Evolutionary conservation across 2,329 filamentous ascomycete species (phyloP), one percentile per base, ranked within the genome.

Genomic region (Endothia cerciana): DNA sequence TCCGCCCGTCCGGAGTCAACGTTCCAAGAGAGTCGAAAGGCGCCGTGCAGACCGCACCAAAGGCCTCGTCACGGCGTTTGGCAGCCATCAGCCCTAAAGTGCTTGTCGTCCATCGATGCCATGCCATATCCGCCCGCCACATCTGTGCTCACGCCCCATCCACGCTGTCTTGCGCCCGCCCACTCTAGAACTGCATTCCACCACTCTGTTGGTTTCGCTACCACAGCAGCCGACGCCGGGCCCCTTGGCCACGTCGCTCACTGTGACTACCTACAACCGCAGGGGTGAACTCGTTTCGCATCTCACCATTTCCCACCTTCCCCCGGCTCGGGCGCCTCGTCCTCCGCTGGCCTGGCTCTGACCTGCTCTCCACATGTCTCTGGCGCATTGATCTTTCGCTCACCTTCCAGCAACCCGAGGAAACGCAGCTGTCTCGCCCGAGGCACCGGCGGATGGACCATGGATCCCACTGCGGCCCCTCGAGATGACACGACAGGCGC

Each of bases 401-500:
- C 22, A 4, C 25, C 45, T 49, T 11, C 25, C 30, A 19, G 8
- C 28, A 5, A 15, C 51, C 15, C 41, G 19, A 25, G 36, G 19
- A n/a, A 22, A 60, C 13, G 11, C 41, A 45, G 30, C 28, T 51
- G 38, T 22, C 38, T 22, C n/a, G 8, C 7, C 25, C 25, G n/a
- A 45, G 30, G 25, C 33, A 62, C 38, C 17, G 4, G 36, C 40
- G 51, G 25, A 47, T 33, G 49, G 51, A 56, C 22, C 61, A 63
- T 63, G 61, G 51, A 63, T 19, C n/a, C 61, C 61, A 47, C 25
- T 51, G 51, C 61, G 36, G 25, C 49, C 17, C 40, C 61, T 17
- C 41, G 40, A 56, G 38, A 63, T 25, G 61, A 45, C 49, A 55
- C 60, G 60, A 53, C 49, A 53, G 47, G 36, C 28, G 60, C 60